Conservation (phyloP, 768 basidiomycete genomes). For the Termitomyces sp. region DNA sequence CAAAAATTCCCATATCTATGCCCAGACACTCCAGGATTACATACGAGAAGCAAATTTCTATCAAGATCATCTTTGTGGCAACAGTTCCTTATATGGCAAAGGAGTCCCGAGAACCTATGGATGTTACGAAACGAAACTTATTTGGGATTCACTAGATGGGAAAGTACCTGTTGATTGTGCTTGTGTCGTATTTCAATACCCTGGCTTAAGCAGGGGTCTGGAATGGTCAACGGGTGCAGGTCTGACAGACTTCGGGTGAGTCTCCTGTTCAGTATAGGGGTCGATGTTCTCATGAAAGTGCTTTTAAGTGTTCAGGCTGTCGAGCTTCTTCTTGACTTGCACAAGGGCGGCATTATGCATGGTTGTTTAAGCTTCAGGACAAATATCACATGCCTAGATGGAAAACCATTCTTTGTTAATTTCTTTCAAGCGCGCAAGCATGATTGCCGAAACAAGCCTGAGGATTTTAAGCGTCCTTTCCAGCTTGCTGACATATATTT, state of each 20-base stretch:
- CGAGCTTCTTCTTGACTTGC: background rate
- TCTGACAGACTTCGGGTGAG: background rate
- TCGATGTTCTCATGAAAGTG: background rate
- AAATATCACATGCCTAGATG: background rate
- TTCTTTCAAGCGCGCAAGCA: background rate
- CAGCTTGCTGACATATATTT: background rate
- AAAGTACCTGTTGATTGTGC: background rate
- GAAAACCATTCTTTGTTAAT: no score
- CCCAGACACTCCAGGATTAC: background rate
- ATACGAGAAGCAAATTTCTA: background rate
- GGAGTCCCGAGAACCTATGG: background rate
- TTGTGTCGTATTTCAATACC: background rate
- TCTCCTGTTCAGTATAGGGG: background rate
- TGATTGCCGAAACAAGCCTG: background rate
- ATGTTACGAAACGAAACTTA: background rate
- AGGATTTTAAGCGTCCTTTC: background rate
- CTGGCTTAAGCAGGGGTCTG: background rate
- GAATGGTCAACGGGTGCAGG: background rate
- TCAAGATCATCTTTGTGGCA: background rate
- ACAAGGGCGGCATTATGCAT: background rate
- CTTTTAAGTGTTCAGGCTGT: no score
- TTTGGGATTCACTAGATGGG: background rate
- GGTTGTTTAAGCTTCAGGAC: background rate
- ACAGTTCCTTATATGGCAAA: background rate
- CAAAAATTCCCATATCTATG: no score